Conservation (phyloP, 2,329 filamentous ascomycete species). For the Cladosporium sp. region DNA sequence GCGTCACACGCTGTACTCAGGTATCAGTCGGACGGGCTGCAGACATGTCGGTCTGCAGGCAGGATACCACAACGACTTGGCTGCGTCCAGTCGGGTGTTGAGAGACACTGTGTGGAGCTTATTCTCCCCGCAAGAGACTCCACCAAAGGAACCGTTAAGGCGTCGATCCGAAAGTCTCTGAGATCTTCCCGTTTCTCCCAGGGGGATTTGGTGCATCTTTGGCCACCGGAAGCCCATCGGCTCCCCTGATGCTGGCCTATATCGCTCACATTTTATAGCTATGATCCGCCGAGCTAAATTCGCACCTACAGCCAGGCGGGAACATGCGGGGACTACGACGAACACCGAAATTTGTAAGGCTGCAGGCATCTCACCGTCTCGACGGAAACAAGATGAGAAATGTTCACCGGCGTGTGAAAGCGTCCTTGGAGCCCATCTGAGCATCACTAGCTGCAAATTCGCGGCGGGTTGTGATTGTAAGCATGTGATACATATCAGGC, state of each 20-base stretch:
- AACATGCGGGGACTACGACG: not conserved
- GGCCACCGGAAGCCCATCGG: not conserved
- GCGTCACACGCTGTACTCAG: too few species aligned
- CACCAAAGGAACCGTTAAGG: not conserved
- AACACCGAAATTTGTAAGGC: not conserved
- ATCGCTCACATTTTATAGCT: not conserved
- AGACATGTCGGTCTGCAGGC: not conserved
- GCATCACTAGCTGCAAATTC: not conserved
- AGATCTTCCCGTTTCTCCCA: not conserved
- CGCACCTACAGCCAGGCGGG: not conserved
- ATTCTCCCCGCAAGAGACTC: not conserved
- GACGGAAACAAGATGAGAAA: not conserved
- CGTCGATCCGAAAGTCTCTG: constrained; percentile 5
- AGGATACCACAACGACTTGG: too few species aligned
- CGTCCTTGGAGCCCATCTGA: not conserved
- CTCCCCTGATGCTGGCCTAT: not conserved
- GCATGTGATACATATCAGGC: too few species aligned
- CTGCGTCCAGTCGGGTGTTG: not conserved
- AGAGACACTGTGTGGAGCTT: constrained; percentile 4
- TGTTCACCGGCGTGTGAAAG: constrained; percentile 1
- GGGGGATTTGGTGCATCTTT: not conserved
- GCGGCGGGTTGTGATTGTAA: not conserved
- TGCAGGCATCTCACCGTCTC: not conserved
- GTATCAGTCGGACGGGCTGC: not conserved
- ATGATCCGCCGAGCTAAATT: not conserved